Base-by-base conservation (phyloP, 1,284 basidiomycete species). In the Tilletia caries region DNA sequence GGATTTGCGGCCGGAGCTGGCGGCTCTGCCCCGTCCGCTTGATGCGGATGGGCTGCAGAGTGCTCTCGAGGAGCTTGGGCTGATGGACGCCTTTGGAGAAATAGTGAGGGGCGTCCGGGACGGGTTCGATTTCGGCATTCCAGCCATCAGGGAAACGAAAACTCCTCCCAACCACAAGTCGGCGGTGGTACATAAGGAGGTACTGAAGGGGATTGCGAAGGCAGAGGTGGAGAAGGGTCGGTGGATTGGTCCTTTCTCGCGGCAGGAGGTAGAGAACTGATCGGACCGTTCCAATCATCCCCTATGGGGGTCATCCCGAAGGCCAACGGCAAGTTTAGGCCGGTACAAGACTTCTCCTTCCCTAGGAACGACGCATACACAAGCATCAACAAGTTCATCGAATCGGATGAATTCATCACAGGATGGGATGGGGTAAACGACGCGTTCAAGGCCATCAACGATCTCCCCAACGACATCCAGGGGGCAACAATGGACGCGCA, bases 311-410 rank as follows among this genome's bases (percentile, higher is more conserved):
- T 58, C 8, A 25, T 58, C n/a, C 54, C 54, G 2, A 58, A 58
- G 25, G 4, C 54, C n/a, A 25, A 25, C 10, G 54, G 54, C 4
- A 25, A 25, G 23, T 58, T 15, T 15, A 6, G 54, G 4, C n/a
- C 25, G 25, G 27, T 58, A n/a, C 54, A 58, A 32, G 54, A 58
- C 54, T 58, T 58, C 54, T 58, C 54, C 27, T 58, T 58, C 25
- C 54, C 54, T 13, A 25, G 54, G 6, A 58, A 32, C 25, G 54
- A 23, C 23, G 54, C 3, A 2, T 58, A 58, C 20, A 6, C 12
- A 4, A 15, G 20, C 27, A 58, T 58, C 54, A 58, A 58, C 20
- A 8, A 25, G 3, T 58, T 5, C 54, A 58, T 58, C 54, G 54
- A 58, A 4, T 29, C 25, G 25, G 54, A 58, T 23, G 54, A 58